These are phyloP conservation scores for Xenoacremonium recifei DNA, from an alignment of 2,329 filamentous ascomycete genomes.

Conservation along the genomic window DNA sequence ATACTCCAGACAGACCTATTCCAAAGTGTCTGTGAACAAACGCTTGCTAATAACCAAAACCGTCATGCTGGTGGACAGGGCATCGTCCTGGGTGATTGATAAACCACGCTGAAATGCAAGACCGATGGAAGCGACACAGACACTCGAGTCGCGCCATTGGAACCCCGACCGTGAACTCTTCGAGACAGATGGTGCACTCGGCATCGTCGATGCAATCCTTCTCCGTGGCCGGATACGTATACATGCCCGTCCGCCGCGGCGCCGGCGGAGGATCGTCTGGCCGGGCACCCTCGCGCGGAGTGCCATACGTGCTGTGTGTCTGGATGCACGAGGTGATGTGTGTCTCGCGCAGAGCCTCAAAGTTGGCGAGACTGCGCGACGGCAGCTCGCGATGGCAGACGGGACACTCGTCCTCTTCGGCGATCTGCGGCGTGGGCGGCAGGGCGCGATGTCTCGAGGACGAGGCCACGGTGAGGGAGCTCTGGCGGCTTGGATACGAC, in stretches of 20 bases:
- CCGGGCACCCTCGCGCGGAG: conserved; percentile 27
- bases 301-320: conserved; percentile 50
- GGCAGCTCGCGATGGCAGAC: conserved; percentile 73
- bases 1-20: conserved; percentile 1
- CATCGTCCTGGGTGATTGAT: conserved; percentile 60
- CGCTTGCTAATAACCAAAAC: conserved; percentile 47
- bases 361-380: conserved; percentile 50
- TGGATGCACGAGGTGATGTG: conserved; percentile 60
- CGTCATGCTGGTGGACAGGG: conserved; percentile 65
- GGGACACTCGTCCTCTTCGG: conserved; percentile 77
- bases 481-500: conserved; percentile 31
- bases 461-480: conserved; percentile 29
- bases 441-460: conserved; percentile 38
- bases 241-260: conserved; percentile 57
- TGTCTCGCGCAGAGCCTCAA: conserved; percentile 52
- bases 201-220: conserved; percentile 68
- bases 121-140: conserved; percentile 61
- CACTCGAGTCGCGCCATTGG: conserved; percentile 67
- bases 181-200: conserved; percentile 67
- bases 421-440: conserved; percentile 48
- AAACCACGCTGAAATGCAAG: conserved; percentile 64
- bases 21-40: conserved; percentile 4
- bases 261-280: conserved; percentile 26
- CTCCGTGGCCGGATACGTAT: conserved; percentile 62
- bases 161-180: conserved; percentile 62